Conservation (phyloP, 2,329 filamentous ascomycete genomes). For the Claviceps digitariae region DNA sequence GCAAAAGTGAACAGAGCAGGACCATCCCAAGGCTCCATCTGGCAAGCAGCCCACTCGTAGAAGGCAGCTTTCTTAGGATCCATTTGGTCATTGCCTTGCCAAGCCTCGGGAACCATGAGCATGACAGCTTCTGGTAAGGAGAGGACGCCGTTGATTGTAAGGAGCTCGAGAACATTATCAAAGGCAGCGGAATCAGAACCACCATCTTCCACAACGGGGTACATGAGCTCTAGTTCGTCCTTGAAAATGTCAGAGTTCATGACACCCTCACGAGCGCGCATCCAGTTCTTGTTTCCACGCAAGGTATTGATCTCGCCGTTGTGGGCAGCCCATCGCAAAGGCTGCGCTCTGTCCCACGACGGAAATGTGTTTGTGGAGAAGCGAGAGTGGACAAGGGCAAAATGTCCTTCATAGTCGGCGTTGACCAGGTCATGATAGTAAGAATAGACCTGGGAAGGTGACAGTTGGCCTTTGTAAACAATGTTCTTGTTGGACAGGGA, state of each 20-base stretch:
- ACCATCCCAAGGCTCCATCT: conserved; percentile 99
- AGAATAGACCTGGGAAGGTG: conserved; percentile 89
- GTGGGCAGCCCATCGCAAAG: conserved; percentile 90
- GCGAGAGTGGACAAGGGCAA: conserved; percentile 89
- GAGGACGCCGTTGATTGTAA: conserved; percentile 90
- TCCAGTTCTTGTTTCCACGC: conserved; percentile 98
- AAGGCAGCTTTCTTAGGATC: conserved; percentile 92
- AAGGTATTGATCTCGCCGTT: conserved; percentile 98
- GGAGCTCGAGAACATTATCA: conserved; percentile 86
- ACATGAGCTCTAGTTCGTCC: conserved; percentile 78
- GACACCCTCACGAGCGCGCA: conserved; percentile 90
- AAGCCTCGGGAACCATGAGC: conserved; percentile 97
- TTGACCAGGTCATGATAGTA: conserved; percentile 97
- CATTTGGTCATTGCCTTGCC: conserved; percentile 88
- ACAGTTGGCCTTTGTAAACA: conserved; percentile 94
- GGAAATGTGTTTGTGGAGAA: conserved; percentile 99
- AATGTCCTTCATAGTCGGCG: conserved; percentile 94
- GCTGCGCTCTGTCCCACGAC: conserved; percentile 95
- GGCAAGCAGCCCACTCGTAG: conserved; percentile 96
- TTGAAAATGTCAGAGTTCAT: conserved; percentile 89
- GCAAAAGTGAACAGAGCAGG: conserved; percentile 95
- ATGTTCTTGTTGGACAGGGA: conserved; percentile 97
- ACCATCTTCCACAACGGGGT: conserved; percentile 91
- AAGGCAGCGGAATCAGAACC: conserved; percentile 95
- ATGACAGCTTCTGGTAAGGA: conserved; percentile 94